phyloP scores from a whole-genome alignment of 768 basidiomycete genomes.

The Rhizopogon vesiculosus region DNA sequence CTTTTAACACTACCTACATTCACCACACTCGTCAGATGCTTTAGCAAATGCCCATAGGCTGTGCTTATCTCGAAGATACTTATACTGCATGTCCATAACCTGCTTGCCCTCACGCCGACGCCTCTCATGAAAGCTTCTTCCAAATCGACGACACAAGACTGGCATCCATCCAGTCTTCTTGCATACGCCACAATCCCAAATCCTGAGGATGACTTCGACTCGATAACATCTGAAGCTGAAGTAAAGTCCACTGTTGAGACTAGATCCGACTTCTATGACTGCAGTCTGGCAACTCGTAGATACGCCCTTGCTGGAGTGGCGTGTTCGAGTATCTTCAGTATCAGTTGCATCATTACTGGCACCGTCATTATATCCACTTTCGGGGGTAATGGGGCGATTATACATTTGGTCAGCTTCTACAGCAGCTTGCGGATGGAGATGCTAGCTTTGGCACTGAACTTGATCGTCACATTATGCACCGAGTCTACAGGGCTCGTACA shows the following conservation, averaged over 20 bases:
- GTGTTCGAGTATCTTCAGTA: constrained; percentile 15
- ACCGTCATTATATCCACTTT: neutral
- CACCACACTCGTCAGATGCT: no score
- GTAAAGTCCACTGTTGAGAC: constrained; percentile 3
- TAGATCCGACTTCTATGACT: constrained; percentile 22
- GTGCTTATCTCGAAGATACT: neutral
- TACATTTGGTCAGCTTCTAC: constrained; percentile 4
- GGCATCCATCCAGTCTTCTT: neutral
- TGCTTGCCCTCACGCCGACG: neutral
- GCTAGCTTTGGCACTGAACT: constrained; percentile 17
- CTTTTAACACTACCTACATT: no score
- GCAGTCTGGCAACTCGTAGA: constrained; percentile 18
- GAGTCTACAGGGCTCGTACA: constrained; percentile 26
- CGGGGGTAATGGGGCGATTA: constrained; percentile 1
- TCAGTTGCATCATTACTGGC: constrained; percentile 20
- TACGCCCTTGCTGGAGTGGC: constrained; percentile 20
- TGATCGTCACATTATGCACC: constrained; percentile 23
- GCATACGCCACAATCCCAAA: neutral
- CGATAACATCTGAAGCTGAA: neutral
- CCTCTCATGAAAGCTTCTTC: neutral
- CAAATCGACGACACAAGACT: neutral
- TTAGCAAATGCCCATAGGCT: no score
- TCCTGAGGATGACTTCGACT: neutral
- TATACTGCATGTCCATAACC: neutral
- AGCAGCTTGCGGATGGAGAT: constrained; percentile 16